Conservation (phyloP, 257 asterid genomes). For the Petunia secreta region DNA sequence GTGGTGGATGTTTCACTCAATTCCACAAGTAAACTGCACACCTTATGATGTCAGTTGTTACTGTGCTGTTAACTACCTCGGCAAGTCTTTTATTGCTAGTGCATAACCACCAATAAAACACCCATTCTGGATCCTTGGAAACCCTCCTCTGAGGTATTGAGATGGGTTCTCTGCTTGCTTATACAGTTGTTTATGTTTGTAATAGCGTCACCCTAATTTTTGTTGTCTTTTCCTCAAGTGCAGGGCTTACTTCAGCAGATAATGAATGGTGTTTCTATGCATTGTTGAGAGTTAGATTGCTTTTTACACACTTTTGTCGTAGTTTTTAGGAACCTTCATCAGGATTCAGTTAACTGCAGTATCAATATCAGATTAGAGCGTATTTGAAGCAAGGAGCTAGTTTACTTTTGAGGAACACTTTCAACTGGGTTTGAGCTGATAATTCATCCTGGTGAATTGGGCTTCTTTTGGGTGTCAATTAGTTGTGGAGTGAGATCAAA, state of each 20-base stretch:
- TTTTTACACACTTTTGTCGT: conserved; percentile 19
- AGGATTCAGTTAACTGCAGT: conserved; percentile 45
- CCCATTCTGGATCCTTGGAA: conserved; percentile 51
- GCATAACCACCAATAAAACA: conserved; percentile 46
- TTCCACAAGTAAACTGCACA: conserved; percentile 41
- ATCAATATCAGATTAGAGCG: conserved; percentile 34
- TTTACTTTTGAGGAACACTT: conserved; percentile 37
- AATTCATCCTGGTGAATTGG: conserved; percentile 34
- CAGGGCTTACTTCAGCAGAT: conserved; percentile 18
- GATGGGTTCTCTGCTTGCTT: conserved; percentile 14
- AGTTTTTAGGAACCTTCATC: conserved; percentile 25
- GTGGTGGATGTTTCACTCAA: conserved; percentile 38
- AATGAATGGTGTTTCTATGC: conserved; percentile 8
- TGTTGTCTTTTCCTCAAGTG: conserved; percentile 2
- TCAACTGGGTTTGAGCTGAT: conserved; percentile 40
- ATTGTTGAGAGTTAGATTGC: conserved; percentile 22
- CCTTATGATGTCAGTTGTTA: conserved; percentile 27
- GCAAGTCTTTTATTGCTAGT: conserved; percentile 42
- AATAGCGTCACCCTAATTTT: conserved; percentile 2
- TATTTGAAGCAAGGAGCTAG: conserved; percentile 32
- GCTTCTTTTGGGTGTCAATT: conserved; percentile 22
- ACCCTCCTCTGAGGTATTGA: conserved; percentile 50
- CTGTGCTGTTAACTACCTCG: conserved; percentile 29
- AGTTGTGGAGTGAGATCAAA: conserved; percentile 40
- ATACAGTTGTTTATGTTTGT: not conserved